Percentiles rank a stretch among this genome's conserved stretches.
phyloP scores from a whole-genome alignment of 768 basidiomycete species.

The Asterophora parasitica region DNA sequence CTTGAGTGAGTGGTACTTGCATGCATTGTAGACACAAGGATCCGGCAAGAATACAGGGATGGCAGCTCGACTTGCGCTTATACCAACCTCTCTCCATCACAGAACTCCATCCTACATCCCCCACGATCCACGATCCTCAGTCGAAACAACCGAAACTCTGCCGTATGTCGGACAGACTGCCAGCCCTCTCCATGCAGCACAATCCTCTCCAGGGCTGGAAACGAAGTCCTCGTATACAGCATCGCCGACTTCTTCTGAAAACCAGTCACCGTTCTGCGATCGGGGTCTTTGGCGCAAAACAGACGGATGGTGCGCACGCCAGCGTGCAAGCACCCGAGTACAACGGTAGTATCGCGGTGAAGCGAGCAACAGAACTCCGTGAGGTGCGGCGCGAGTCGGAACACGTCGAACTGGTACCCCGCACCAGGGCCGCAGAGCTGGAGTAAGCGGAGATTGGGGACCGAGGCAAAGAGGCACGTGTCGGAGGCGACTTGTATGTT shows the following conservation, averaged over 20 bases:
- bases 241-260: conserved; percentile 3
- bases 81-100: background rate
- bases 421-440: background rate
- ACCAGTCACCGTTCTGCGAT: background rate
- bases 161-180: background rate
- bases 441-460: background rate
- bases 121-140: conserved; percentile 1
- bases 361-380: conserved; percentile 1
- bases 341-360: background rate
- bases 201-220: background rate
- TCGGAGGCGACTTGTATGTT: background rate
- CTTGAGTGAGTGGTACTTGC: too few relatives aligned
- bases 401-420: conserved; percentile 2
- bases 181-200: conserved; percentile 1
- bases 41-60: too few relatives aligned
- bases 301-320: background rate
- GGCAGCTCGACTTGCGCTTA: too few relatives aligned
- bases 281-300: background rate
- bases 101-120: conserved; percentile 1
- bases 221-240: background rate
- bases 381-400: background rate
- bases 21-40: too few relatives aligned
- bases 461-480: background rate
- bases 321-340: background rate
- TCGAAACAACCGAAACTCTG: conserved; percentile 1